Evolutionary conservation across 2,329 filamentous ascomycete genomes (phyloP).

Genomic region (Malbranchea cinnamomea): DNA sequence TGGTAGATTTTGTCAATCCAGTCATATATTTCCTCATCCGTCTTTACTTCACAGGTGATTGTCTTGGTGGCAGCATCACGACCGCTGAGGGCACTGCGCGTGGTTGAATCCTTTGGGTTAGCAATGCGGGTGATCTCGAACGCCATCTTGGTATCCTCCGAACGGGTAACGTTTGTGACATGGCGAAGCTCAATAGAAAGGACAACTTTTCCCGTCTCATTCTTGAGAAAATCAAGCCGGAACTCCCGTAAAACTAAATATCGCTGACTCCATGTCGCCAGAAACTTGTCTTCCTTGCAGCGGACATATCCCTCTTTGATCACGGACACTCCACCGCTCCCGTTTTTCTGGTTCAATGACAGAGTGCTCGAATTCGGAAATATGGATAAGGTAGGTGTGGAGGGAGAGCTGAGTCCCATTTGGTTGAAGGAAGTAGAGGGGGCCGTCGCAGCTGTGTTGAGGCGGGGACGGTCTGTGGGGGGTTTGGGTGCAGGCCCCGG

Average conservation of each 20-base stretch:
- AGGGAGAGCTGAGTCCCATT: conserved; percentile 54
- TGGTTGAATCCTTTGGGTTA: conserved; percentile 43
- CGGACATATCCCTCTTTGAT: conserved; percentile 49
- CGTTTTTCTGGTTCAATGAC: conserved; percentile 48
- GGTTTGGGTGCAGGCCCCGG: conserved; percentile 87
- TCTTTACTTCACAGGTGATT: conserved; percentile 84
- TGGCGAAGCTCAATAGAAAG: conserved; percentile 74
- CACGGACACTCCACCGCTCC: conserved; percentile 53
- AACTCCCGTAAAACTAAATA: conserved; percentile 86
- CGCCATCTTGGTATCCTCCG: conserved; percentile 79
- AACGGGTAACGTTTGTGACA: conserved; percentile 77
- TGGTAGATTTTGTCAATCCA: conserved; percentile 99
- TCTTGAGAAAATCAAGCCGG: conserved; percentile 87
- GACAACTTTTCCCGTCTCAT: conserved; percentile 73
- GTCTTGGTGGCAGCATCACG: conserved; percentile 70
- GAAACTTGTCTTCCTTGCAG: conserved; percentile 64
- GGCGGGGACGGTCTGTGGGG: conserved; percentile 66
- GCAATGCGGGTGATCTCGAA: conserved; percentile 75
- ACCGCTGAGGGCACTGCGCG: conserved; percentile 56
- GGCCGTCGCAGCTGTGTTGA: conserved; percentile 65
- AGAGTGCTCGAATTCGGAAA: conserved; percentile 59
- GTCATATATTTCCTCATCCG: conserved; percentile 91
- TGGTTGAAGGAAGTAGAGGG: conserved; percentile 53
- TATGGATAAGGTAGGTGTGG: conserved; percentile 45
- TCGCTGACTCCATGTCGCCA: conserved; percentile 79